Base-by-base conservation (phyloP, 106 monocot species). In the Acorus calamus region DNA sequence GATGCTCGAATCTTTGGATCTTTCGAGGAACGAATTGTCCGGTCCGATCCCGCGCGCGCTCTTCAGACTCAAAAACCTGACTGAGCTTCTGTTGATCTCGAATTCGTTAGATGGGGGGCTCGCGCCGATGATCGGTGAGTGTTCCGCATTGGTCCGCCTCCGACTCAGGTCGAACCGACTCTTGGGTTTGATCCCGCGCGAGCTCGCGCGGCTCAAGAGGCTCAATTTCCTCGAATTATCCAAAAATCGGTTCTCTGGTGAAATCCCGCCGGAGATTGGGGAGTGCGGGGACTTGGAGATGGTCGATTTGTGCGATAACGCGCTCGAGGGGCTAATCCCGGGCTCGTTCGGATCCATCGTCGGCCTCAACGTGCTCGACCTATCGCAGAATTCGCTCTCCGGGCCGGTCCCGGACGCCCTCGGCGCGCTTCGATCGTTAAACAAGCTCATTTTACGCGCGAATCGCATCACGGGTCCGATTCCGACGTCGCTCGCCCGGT, bases 391-490 rank as follows among this genome's bases (percentile, higher is more conserved):
- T 43, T 45, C 47, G 47, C 50, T 73, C 45, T 53, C 43, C 2
- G 73, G 73, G 4, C 41, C 59, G 28, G 59, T 66, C 28, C 73
- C 73, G 2, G 73, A 73, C 59, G 28, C 8, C n/a, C 48, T 66
- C 6, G 59, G 73, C n/a, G 59, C 13, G 52, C 73, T 76, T 53
- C 52, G 47, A 50, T 47, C 2, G 42, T 56, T 63, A 4, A 63
- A 56, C 55, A 76, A 76, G 69, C 69, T 76, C 7, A 51, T 10
- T 10, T 44, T 76, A 11, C 52, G 12, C n/a, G 69, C 52, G 50
- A 76, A 76, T 42, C 65, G 60, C 59, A 64, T 70, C 56, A 76
- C 59, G 5, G 70, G 65, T 3, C 65, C 12, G 41, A 70, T 76
- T 0, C 76, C 76, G 0, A 51, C 47, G 14, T 52, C 57, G 2